A percentile compares a stretch with the other conserved stretches of the same genome.
These are phyloP conservation scores for Chlorociboria aeruginascens DNA, from an alignment of 495 filamentous ascomycete genomes.

Conservation along the genomic window DNA sequence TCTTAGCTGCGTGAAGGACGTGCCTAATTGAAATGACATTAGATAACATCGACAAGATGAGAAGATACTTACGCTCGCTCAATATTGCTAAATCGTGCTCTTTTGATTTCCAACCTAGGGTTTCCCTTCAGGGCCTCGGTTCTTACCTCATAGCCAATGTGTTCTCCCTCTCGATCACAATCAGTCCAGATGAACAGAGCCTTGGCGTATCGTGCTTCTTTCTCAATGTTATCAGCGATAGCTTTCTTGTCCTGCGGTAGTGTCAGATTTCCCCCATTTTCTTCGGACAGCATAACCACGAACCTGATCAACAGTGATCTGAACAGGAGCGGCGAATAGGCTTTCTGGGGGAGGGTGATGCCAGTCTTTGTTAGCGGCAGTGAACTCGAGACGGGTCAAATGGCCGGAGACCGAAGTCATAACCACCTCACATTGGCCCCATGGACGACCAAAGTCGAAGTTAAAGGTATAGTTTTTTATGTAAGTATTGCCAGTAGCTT, in stretches of 20 bases:
- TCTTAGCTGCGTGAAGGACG: constrained; percentile 70
- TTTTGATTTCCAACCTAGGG: constrained; percentile 58
- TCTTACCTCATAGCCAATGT: constrained; percentile 89
- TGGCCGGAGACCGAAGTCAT: constrained; percentile 93
- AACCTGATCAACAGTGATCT: constrained; percentile 51
- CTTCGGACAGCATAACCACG: constrained; percentile 3
- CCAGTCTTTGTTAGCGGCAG: constrained; percentile 55
- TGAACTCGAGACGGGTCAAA: constrained; percentile 64
- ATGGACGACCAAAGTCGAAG: constrained; percentile 70
- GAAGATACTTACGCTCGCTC: constrained; percentile 63
- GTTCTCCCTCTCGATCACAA: constrained; percentile 94
- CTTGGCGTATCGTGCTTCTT: constrained; percentile 54
- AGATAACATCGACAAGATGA: neutral
- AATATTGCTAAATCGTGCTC: constrained; percentile 90
- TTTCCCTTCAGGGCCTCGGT: constrained; percentile 69
- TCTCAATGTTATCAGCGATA: constrained; percentile 75
- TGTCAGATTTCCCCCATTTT: neutral
- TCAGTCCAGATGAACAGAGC: constrained; percentile 95
- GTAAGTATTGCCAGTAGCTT: constrained; percentile 52
- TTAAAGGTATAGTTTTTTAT: constrained; percentile 92
- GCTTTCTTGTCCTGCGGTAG: constrained; percentile 56
- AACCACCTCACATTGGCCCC: constrained; percentile 72
- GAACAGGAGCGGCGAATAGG: constrained; percentile 78
- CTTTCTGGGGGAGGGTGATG: constrained; percentile 59
- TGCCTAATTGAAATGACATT: constrained; percentile 38